Conservation (phyloP, 495 filamentous ascomycete genomes). For the Hypoxylon rickii region DNA sequence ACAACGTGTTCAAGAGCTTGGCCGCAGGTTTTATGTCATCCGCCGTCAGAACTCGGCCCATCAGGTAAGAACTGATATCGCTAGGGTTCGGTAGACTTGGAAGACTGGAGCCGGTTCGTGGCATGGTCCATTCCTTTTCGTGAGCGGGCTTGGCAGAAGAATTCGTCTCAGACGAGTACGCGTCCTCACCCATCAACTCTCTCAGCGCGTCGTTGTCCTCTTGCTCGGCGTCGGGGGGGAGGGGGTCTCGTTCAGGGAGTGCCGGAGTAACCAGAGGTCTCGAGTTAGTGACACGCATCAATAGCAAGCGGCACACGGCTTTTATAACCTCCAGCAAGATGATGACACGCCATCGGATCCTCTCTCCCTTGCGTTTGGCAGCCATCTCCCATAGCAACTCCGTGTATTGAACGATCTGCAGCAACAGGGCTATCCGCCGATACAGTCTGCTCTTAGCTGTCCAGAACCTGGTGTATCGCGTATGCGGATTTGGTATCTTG, state of each 20-base stretch:
- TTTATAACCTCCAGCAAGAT: constrained; percentile 85
- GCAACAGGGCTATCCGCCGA: constrained; percentile 71
- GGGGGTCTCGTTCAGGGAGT: constrained; percentile 81
- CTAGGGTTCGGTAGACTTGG: constrained; percentile 77
- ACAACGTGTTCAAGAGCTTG: constrained; percentile 75
- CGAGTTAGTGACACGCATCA: constrained; percentile 82
- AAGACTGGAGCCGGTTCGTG: constrained; percentile 82
- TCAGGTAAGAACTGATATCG: constrained; percentile 83
- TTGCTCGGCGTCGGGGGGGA: constrained; percentile 56
- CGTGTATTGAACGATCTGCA: constrained; percentile 91
- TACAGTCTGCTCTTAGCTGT: constrained; percentile 74
- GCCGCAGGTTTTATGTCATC: constrained; percentile 94
- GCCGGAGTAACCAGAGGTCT: constrained; percentile 83
- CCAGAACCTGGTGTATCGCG: constrained; percentile 92
- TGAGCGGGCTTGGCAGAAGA: constrained; percentile 30
- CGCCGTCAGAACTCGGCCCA: constrained; percentile 88
- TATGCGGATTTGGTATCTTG: constrained; percentile 69
- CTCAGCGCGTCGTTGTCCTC: constrained; percentile 50
- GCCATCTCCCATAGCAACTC: constrained; percentile 83
- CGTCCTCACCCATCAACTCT: constrained; percentile 39
- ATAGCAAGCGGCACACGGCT: constrained; percentile 79
- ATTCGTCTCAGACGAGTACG: constrained; percentile 12
- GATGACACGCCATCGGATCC: constrained; percentile 85
- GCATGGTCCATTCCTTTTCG: constrained; percentile 85
- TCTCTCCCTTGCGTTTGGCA: constrained; percentile 83